phyloP scores from a whole-genome alignment of 1,284 basidiomycete species.

The Boletus mariae region DNA sequence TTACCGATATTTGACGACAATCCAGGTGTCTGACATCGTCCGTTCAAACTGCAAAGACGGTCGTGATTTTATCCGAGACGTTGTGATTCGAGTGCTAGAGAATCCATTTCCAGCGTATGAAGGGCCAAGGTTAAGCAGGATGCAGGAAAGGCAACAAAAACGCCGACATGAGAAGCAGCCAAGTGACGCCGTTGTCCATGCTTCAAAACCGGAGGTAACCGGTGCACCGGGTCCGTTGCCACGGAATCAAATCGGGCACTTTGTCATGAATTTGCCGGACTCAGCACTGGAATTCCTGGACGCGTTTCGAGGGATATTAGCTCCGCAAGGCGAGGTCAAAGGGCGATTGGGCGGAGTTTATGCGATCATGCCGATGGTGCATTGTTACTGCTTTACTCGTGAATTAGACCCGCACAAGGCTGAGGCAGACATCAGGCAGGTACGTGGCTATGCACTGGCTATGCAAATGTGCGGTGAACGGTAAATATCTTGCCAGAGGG shows the following conservation, averaged over 20 bases:
- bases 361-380: slow-evolving; percentile 80
- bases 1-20: slow-evolving; percentile 7
- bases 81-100: slow-evolving; percentile 51
- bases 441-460: slow-evolving; percentile 37
- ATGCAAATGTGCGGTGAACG: slow-evolving; percentile 6
- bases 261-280: slow-evolving; percentile 97
- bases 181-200: slow-evolving; percentile 7
- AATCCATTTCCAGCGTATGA: slow-evolving; percentile 60
- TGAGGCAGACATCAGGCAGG: slow-evolving; percentile 74
- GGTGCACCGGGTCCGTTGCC: slow-evolving; percentile 16
- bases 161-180: slow-evolving; percentile 28
- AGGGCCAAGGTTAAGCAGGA: slow-evolving; percentile 48
- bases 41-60: slow-evolving; percentile 79
- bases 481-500: slow-evolving; percentile 51
- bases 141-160: slow-evolving; percentile 34
- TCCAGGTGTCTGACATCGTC: slow-evolving; percentile 66
- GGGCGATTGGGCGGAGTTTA: slow-evolving; percentile 46
- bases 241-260: slow-evolving; percentile 73
- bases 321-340: slow-evolving; percentile 32
- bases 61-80: slow-evolving; percentile 72
- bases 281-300: slow-evolving; percentile 89
- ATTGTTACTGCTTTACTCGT: slow-evolving; percentile 96
- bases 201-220: slow-evolving; percentile 2
- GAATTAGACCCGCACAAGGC: slow-evolving; percentile 72
- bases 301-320: slow-evolving; percentile 77